Evolutionary conservation across 78 protist species (phyloP).

Genomic region (Pigoraptor vietnamica): DNA sequence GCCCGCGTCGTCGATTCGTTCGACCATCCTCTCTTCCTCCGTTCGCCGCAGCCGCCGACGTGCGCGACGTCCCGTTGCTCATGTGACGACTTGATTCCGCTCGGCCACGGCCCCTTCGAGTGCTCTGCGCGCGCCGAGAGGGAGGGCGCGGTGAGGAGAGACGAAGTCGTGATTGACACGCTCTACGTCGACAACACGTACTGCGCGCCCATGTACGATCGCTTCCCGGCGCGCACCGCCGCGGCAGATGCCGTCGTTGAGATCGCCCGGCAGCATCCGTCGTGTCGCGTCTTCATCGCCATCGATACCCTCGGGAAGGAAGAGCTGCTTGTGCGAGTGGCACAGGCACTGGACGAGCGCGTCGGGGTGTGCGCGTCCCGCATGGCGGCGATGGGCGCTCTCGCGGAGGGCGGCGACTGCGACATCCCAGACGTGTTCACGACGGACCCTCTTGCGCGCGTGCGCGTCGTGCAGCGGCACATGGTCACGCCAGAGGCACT

Average conservation of each 20-base stretch:
- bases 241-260: not conserved
- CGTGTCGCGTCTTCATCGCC: slow-evolving; percentile 14
- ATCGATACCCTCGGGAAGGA: slow-evolving; percentile 59
- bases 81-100: not conserved
- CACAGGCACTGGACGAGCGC: not conserved
- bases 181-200: slow-evolving; percentile 56
- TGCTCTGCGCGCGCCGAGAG: not conserved
- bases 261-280: not conserved
- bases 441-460: not conserved
- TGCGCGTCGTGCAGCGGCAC: not conserved
- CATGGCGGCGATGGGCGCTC: not conserved
- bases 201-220: slow-evolving; percentile 2
- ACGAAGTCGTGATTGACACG: slow-evolving; percentile 1
- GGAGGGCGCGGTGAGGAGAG: not conserved
- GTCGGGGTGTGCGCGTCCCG: not conserved
- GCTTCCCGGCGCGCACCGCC: not conserved
- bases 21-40: not conserved
- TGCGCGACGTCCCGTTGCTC: not conserved
- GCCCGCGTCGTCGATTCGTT: not conserved
- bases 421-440: slow-evolving; percentile 18
- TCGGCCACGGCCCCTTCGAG: not conserved
- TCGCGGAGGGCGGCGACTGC: not conserved
- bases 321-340: slow-evolving; percentile 43
- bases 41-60: not conserved
- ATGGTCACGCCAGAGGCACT: not conserved